Evolutionary conservation across 2,329 filamentous ascomycete species (phyloP).

Genomic region (Calonectria fujianensis): DNA sequence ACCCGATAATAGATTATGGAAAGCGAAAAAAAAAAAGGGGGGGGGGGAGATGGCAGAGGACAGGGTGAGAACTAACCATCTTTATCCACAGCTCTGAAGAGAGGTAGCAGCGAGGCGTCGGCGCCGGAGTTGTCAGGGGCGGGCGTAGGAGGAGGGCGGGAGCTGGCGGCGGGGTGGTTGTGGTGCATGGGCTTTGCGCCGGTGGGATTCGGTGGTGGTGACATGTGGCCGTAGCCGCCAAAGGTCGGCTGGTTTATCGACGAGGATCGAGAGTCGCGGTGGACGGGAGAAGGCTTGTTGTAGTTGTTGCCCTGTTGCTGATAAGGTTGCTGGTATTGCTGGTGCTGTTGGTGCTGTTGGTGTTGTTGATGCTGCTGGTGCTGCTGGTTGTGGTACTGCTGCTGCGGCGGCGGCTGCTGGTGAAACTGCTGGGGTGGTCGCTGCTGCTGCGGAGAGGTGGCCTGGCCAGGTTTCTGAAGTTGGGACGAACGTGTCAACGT

Average conservation of each 20-base stretch:
- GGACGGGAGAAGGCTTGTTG: slow-evolving; percentile 68
- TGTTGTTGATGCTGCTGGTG: slow-evolving; percentile 52
- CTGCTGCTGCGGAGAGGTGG: slow-evolving; percentile 47
- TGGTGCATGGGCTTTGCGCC: slow-evolving; percentile 65
- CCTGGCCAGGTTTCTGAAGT: slow-evolving; percentile 62
- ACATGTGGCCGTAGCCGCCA: slow-evolving; percentile 67
- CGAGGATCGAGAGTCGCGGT: slow-evolving; percentile 54
- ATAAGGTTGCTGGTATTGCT: slow-evolving; percentile 60
- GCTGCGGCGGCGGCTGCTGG: slow-evolving; percentile 44
- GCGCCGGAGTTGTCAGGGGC: slow-evolving; percentile 69
- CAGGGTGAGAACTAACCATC: slow-evolving; percentile 72
- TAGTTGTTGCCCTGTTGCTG: slow-evolving; percentile 64
- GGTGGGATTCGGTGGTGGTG: slow-evolving; percentile 68
- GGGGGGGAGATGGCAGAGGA: neutral
- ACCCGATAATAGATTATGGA: slow-evolving; percentile 1
- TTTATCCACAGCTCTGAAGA: slow-evolving; percentile 95
- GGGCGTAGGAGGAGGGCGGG: slow-evolving; percentile 80
- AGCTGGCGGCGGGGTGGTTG: slow-evolving; percentile 72
- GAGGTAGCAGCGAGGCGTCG: slow-evolving; percentile 79
- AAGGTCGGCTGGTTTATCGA: slow-evolving; percentile 49
- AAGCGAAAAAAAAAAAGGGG: neutral
- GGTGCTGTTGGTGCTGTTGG: slow-evolving; percentile 50
- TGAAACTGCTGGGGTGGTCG: slow-evolving; percentile 50
- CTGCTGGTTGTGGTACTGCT: slow-evolving; percentile 41
- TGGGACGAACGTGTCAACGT: slow-evolving; percentile 44